These are phyloP conservation scores for Aureobasidium sp. DNA, from an alignment of 2,329 filamentous ascomycete genomes.

Conservation along the genomic window DNA sequence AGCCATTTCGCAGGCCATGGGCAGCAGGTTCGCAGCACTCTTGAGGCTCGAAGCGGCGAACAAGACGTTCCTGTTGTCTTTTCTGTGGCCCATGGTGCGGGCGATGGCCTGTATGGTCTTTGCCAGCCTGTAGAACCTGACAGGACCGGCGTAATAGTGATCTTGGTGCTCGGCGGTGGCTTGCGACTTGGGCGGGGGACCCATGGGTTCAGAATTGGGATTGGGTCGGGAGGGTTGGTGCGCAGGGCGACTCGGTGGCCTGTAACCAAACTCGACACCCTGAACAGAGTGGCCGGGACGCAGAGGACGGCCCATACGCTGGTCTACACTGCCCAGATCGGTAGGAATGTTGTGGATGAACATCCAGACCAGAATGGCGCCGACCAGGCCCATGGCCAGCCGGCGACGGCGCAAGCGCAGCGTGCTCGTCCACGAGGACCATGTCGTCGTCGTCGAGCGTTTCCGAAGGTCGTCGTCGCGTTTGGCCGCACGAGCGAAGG, in stretches of 20 bases:
- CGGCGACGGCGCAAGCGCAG: constrained; percentile 46
- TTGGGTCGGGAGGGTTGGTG: neutral
- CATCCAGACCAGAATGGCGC: constrained; percentile 52
- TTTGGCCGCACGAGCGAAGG: constrained; percentile 44
- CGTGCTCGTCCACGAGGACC: constrained; percentile 22
- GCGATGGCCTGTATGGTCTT: constrained; percentile 55
- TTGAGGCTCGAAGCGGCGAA: constrained; percentile 70
- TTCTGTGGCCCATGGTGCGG: constrained; percentile 45
- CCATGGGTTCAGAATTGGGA: constrained; percentile 13
- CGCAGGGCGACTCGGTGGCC: constrained; percentile 4
- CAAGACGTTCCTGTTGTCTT: constrained; percentile 62
- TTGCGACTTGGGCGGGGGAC: constrained; percentile 16
- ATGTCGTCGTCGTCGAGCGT: constrained; percentile 27
- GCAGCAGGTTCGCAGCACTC: constrained; percentile 66
- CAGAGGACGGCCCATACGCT: constrained; percentile 21
- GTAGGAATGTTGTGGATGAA: constrained; percentile 59
- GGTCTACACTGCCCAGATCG: constrained; percentile 32
- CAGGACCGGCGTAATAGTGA: constrained; percentile 59
- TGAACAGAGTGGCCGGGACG: constrained; percentile 16
- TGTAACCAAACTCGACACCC: constrained; percentile 18
- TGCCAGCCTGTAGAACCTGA: constrained; percentile 62
- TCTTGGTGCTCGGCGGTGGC: constrained; percentile 23
- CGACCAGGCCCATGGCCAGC: constrained; percentile 33
- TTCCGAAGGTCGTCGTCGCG: constrained; percentile 53
- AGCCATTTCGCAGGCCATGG: constrained; percentile 83